A percentile compares a stretch with the other conserved stretches of the same genome.
These are phyloP conservation scores for Buxus sempervirens DNA, from an alignment of 164 flowering plant genomes.

Conservation along the genomic window DNA sequence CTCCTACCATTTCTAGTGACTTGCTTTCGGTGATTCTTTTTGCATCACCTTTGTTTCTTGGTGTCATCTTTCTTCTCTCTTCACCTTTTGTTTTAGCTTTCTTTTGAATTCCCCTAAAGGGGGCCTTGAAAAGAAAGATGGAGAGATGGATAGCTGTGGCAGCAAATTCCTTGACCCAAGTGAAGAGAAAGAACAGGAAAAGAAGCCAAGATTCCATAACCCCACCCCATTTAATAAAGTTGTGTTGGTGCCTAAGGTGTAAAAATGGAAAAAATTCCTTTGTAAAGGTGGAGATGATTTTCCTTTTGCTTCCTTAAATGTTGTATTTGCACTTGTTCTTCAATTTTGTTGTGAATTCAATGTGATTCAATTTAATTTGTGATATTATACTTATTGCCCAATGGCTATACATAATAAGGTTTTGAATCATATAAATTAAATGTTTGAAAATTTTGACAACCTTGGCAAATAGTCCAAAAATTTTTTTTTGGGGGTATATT, in stretches of 20 bases:
- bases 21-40: conserved; percentile 16
- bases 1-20: background rate
- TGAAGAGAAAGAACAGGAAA: background rate
- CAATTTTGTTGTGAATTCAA: background rate
- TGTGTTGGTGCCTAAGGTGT: conserved; percentile 11
- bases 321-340: background rate
- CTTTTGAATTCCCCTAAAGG: background rate
- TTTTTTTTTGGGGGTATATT: too few species aligned
- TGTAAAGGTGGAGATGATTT: conserved; percentile 16
- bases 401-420: too few species aligned
- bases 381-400: too few species aligned
- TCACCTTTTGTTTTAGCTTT: background rate
- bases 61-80: background rate
- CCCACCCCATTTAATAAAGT: conserved; percentile 15
- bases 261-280: conserved; percentile 19
- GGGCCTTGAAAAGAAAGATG: conserved; percentile 2
- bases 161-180: conserved; percentile 17
- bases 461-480: too few species aligned
- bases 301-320: background rate
- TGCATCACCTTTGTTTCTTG: conserved; percentile 3
- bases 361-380: background rate
- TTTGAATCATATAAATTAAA: too few species aligned
- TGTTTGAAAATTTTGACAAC: too few species aligned
- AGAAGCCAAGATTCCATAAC: conserved; percentile 24
- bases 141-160: conserved; percentile 17